Base-by-base conservation (phyloP, 2,329 filamentous ascomycete genomes). In the Drechmeria coniospora region DNA sequence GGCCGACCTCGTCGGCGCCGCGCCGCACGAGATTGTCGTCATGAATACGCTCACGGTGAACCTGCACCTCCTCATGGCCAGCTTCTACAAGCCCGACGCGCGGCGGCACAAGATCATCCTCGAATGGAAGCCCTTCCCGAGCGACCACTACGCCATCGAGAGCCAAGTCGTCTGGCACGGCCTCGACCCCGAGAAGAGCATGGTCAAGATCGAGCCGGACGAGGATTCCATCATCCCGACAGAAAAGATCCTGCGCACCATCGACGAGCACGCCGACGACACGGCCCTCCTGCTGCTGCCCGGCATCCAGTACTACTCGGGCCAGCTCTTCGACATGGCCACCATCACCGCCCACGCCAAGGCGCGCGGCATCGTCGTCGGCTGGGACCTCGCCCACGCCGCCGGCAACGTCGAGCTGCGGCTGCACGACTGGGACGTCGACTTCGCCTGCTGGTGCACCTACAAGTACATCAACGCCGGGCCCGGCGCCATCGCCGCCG, bases 391-490 rank as follows among this genome's bases (percentile, higher is more conserved):
- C 15, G 84, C 84, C 0, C 83, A 92, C 49, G 81, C 82, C 0
- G 79, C 70, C 14, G 84, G 84, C 18, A 93, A 93, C 45, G 79
- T 92, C 2, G 73, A 79, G 22, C 54, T 93, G 12, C 55, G 63
- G 32, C 63, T 93, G 13, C 83, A 92, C 51, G 80, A 87, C 41
- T 93, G 84, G 84, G 67, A 79, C 39, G 82, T 92, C 19, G 84
- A 93, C 50, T 92, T 92, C 43, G 84, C 86, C 11, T 80, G 70
- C 29, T 93, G 84, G 84, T 93, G 84, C 53, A 86, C 77, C 12
- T 93, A 93, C 64, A 93, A 93, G 57, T 93, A 93, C 56, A 68
- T 92, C 49, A 92, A 92, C 47, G 74, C 75, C 15, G 84, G 84
- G 0, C 82, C 84, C 0, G 84, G 84, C 4, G 66, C 74, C 11